Evolutionary conservation across 805 yeast species (phyloP), one percentile per base, ranked within the genome.

Genomic region (Nakazawaea ernobii): DNA sequence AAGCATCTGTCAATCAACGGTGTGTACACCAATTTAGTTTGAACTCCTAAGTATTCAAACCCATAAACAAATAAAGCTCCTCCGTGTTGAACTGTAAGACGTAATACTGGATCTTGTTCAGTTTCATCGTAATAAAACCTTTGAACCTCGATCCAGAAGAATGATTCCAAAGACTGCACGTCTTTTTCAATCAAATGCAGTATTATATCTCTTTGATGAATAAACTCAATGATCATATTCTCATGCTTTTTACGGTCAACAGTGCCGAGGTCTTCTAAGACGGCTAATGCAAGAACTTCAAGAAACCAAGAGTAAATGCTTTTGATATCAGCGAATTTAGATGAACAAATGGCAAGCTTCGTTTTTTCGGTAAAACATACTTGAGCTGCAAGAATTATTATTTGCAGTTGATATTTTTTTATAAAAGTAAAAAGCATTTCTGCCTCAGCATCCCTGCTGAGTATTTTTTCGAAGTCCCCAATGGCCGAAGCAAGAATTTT

Each of bases 41-140:
- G 81, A 1, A 79, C 70, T 0, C 97, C 97, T 8, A 82, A 69
- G 53, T 87, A 92, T 57, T 90, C 96, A 60, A 78, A 88, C 0
- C 96, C 96, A 58, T 92, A 92, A 1, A 26, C 45, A 46, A 83
- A 75, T 0, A 56, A 49, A 10, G 78, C 69, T 14, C 74, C 66
- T 2, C 82, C 77, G 44, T 82, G 87, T n/a, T 56, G 60, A 0
- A 90, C 71, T 0, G 41, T 53, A 4, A 87, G 58, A 8, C 66
- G 57, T 4, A 55, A 53, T 3, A 69, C 43, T 1, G 55, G 53
- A 39, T 73, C 74, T 0, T 42, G 32, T 1, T 50, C 54, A 1
- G 49, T 43, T 0, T 47, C 35, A 29, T 65, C 58, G 45, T 63
- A 68, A 49, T 73, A 75, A 53, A 71, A 85, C 30, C 73, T 63